A percentile compares a stretch with the other conserved stretches of the same genome.
phyloP scores from a whole-genome alignment of 345 rosid genomes.

The Eucalyptus regnans region DNA sequence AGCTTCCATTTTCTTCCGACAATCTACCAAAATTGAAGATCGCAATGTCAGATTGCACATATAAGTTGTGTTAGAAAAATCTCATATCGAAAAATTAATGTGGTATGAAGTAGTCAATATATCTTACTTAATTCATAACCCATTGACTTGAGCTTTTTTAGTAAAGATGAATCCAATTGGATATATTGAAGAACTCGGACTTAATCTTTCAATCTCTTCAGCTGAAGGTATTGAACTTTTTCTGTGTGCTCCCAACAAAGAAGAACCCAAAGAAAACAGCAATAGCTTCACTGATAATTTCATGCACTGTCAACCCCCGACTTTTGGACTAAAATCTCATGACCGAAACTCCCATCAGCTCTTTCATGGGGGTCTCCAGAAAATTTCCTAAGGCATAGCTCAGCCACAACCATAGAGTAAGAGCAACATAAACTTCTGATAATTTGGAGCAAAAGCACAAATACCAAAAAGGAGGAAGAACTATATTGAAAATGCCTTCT shows the following conservation, averaged over 20 bases:
- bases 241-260: not conserved
- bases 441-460: not conserved
- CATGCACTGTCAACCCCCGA: not conserved
- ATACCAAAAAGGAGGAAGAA: not conserved
- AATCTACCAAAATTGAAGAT: not conserved
- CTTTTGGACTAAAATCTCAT: not conserved
- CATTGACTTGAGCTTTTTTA: not conserved
- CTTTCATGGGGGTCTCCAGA: not conserved
- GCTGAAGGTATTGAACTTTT: not conserved
- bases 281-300: not conserved
- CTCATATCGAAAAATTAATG: rapidly evolving
- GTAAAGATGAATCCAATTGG: too few relatives aligned
- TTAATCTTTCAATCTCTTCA: not conserved
- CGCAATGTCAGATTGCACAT: not conserved
- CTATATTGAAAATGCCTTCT: not conserved
- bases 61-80: not conserved
- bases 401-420: not conserved
- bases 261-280: not conserved
- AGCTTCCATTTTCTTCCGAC: constrained; percentile 29
- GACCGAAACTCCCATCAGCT: not conserved
- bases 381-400: not conserved
- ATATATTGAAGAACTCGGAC: not conserved
- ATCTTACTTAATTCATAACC: not conserved
- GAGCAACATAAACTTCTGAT: not conserved
- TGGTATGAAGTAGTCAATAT: not conserved